A percentile compares a stretch with the other conserved stretches of the same genome.
Conservation (phyloP, 2,329 filamentous ascomycete genomes). For the Hyphodiscus sp. region DNA sequence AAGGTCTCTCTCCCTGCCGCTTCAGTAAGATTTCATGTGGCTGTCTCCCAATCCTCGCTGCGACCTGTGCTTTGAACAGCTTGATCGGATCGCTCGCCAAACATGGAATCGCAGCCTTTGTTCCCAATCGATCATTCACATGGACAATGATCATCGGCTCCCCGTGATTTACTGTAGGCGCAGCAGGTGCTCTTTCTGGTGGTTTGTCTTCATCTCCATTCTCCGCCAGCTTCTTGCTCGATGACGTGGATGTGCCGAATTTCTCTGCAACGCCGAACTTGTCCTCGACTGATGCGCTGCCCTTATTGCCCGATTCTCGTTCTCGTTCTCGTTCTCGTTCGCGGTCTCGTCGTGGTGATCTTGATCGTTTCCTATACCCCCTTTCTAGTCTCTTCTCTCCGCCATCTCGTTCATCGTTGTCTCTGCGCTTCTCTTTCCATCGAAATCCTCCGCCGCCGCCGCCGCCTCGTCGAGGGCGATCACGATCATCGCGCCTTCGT, state of each 20-base stretch:
- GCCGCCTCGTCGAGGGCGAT: slow-evolving; percentile 22
- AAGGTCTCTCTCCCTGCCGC: slow-evolving; percentile 84
- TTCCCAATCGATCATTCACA: slow-evolving; percentile 91
- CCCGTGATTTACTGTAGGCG: slow-evolving; percentile 24
- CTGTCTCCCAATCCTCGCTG: slow-evolving; percentile 79
- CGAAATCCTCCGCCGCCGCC: slow-evolving; percentile 45
- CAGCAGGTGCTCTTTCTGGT: slow-evolving; percentile 17
- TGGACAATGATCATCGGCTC: slow-evolving; percentile 92
- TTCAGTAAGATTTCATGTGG: slow-evolving; percentile 89
- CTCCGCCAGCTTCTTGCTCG: not conserved
- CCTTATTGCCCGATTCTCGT: not conserved
- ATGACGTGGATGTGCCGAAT: slow-evolving; percentile 18
- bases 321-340: slow-evolving; percentile 25
- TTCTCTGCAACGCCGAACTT: slow-evolving; percentile 29
- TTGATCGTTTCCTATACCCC: slow-evolving; percentile 42
- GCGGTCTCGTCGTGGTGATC: slow-evolving; percentile 30
- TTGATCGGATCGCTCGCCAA: slow-evolving; percentile 77
- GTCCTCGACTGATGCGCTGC: slow-evolving; percentile 17
- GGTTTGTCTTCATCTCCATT: slow-evolving; percentile 12
- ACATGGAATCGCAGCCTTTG: slow-evolving; percentile 91
- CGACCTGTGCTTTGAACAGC: slow-evolving; percentile 87
- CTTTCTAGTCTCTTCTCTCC: slow-evolving; percentile 44
- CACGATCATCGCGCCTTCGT: slow-evolving; percentile 32
- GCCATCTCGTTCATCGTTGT: slow-evolving; percentile 37
- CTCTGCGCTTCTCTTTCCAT: slow-evolving; percentile 50